Evolutionary conservation across 129 eudicot genomes (phyloP), one percentile per base, ranked within the genome.

Genomic region (Arctium minus): DNA sequence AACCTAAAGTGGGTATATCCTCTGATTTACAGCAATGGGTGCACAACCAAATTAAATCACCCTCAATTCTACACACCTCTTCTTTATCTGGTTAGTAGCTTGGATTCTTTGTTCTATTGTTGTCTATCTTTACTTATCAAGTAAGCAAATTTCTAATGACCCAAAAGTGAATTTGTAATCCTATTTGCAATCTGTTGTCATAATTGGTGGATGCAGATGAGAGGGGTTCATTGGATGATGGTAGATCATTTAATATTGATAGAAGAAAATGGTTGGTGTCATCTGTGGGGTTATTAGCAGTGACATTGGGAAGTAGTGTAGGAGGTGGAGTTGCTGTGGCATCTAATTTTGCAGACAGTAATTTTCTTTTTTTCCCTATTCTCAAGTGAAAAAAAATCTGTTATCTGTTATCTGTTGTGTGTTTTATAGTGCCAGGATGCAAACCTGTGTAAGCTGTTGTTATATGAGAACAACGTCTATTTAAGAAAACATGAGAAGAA

Each of bases 261-360:
- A 83, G 92, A 82, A 85, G 97, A 81, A 80, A 82, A 75, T 74
- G 80, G 79, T 17, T 88, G 74, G 77, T 91, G 60, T 86, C 93
- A 32, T 91, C 94, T 38, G 74, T 89, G 39, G 92, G 92, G 68
- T 74, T 88, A 60, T 79, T 91, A 46, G 83, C 89, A 4, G 82
- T 86, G 5, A 53, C 83, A 70, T 60, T 85, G 72, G 82, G 81
- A 69, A 81, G 40, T 74, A 22, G 46, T 72, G 85, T 84, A 74
- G 77, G 83, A 72, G 74, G 71, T 72, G 83, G 74, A 78, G 86
- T 70, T 77, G 92, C 95, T 64, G 8, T 65, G 84, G 96, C 97
- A 70, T 81, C 96, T 85, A 81, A 93, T 79, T 93, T 85, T 60
- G 92, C 97, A 15, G 94, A 93, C 73, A 93, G 96, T 93, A 91